Evolutionary conservation across 495 filamentous ascomycete species (phyloP).

Genomic region (Talaromyces stipitatus): DNA sequence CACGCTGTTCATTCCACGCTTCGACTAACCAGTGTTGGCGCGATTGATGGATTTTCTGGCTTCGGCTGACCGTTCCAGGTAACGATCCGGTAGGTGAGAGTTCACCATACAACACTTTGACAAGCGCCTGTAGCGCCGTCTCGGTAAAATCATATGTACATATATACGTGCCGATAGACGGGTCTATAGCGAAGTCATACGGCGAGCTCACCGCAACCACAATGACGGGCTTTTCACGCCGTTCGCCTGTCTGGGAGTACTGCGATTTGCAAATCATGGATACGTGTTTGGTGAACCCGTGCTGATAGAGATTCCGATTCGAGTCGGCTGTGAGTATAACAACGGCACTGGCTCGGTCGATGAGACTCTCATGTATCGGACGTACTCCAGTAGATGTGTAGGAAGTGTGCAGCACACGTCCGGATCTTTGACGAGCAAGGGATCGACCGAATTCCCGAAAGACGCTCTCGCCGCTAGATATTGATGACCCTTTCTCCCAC

Average conservation of each 20-base stretch:
- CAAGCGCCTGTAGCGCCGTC: constrained; percentile 73
- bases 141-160: constrained; percentile 95
- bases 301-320: constrained; percentile 82
- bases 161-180: constrained; percentile 75
- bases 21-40: constrained; percentile 88
- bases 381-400: constrained; percentile 86
- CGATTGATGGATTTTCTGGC: constrained; percentile 71
- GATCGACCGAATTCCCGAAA: constrained; percentile 79
- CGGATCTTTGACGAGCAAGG: constrained; percentile 70
- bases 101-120: constrained; percentile 74
- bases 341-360: constrained; percentile 76
- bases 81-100: constrained; percentile 62
- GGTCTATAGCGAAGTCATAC: constrained; percentile 92
- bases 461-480: constrained; percentile 80
- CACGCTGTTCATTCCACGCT: constrained; percentile 68
- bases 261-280: constrained; percentile 86
- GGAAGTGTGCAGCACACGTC: constrained; percentile 79
- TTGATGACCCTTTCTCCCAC: constrained; percentile 54
- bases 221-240: constrained; percentile 57
- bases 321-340: constrained; percentile 86
- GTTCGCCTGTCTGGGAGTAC: constrained; percentile 45
- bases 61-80: constrained; percentile 75
- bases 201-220: constrained; percentile 88
- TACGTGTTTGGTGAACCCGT: constrained; percentile 86
- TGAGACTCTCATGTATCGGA: constrained; percentile 82